These are phyloP conservation scores for Asterophora lycoperdoides DNA, from an alignment of 768 basidiomycete genomes.

Conservation along the genomic window DNA sequence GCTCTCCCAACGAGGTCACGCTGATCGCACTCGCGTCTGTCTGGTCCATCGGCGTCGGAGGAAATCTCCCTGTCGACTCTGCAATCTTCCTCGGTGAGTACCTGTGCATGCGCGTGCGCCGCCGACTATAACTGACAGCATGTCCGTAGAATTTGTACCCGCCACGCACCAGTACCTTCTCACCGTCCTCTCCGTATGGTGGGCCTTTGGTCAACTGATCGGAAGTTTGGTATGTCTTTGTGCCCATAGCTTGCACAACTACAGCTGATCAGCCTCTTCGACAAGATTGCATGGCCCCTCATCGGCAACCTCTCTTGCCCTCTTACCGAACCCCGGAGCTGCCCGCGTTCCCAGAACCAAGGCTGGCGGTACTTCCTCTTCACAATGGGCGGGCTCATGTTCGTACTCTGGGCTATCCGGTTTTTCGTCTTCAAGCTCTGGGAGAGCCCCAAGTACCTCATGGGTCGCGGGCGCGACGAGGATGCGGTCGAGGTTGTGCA, in stretches of 20 bases:
- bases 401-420: conserved; percentile 56
- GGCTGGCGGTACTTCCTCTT: conserved; percentile 80
- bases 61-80: conserved; percentile 65
- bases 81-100: conserved; percentile 66
- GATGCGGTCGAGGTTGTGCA: conserved; percentile 61
- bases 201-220: conserved; percentile 72
- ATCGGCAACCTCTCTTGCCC: conserved; percentile 66
- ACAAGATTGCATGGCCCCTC: conserved; percentile 67
- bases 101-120: neutral
- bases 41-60: conserved; percentile 68
- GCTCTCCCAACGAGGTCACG: conserved; percentile 47
- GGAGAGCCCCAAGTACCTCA: conserved; percentile 70
- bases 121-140: neutral
- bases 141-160: conserved; percentile 56
- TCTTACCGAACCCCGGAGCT: conserved; percentile 24
- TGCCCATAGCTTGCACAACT: too few relatives aligned
- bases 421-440: conserved; percentile 65
- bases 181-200: conserved; percentile 74
- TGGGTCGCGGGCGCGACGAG: conserved; percentile 61
- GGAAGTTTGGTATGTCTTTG: conserved; percentile 35
- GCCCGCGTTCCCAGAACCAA: conserved; percentile 50
- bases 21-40: conserved; percentile 50
- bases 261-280: neutral
- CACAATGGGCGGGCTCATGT: conserved; percentile 66
- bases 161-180: conserved; percentile 71